Base-by-base conservation (phyloP, 2,329 filamentous ascomycete species). In the Phoma herbarum region DNA sequence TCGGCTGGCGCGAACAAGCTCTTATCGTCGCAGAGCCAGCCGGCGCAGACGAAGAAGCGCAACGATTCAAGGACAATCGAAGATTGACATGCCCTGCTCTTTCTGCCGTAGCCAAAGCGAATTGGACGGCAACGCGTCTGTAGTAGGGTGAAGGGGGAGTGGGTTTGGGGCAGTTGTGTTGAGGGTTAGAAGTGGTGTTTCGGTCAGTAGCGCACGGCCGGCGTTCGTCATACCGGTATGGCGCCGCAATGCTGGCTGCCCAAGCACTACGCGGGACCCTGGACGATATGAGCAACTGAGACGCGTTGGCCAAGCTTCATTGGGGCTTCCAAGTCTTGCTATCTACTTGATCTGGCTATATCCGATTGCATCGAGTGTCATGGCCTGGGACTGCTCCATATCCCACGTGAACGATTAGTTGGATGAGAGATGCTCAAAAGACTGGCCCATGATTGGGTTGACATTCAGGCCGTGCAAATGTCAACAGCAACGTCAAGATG, bases 101-200 rank as follows among this genome's bases (percentile, higher is more conserved):
- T 62, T 64, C 63, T 66, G 75, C 77, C 73, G 77, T 80, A 59
- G 61, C 74, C 78, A 79, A 79, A 79, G 64, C 67, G 65, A 80
- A 79, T 79, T 79, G 78, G 76, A 79, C 78, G 75, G 76, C 75
- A 64, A 60, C 59, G 67, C 63, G 70, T 67, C 60, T 52, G 59
- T 57, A 51, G 44, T 43, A 54, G 46, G 44, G 45, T 46, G 41
- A 58, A 45, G 57, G 51, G 58, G 52, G 55, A 56, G 55, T 45
- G 45, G 57, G 63, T 56, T 57, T 60, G 61, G 46, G 56, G 56
- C 48, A 60, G 52, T 60, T 62, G 66, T 69, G 67, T 67, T 66
- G 68, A 63, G 67, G 68, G 43, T 45, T 45, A 59, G 59, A 60
- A 41, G 39, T 65, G 59, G 60, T 67, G 67, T 66, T 63, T 58